Conservation (phyloP, 345 rosid species). For the Hibiscus trionum region DNA sequence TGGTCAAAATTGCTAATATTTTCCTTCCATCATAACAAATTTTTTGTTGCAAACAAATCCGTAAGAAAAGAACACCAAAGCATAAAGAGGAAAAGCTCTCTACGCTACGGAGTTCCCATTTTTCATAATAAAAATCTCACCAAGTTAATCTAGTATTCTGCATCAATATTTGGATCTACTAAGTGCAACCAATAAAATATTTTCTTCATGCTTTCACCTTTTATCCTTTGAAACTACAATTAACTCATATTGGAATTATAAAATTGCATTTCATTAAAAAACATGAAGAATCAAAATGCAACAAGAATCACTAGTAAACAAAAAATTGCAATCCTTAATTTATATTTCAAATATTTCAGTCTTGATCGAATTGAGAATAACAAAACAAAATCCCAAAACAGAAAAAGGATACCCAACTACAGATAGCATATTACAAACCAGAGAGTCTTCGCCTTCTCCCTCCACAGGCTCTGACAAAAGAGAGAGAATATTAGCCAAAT, state of each 20-base stretch:
- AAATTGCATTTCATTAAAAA: not conserved
- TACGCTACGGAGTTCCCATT: not conserved
- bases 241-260: not conserved
- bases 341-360: not conserved
- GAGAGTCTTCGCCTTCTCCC: slow-evolving; percentile 82
- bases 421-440: slow-evolving; percentile 43
- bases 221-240: not conserved
- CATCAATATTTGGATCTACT: not conserved
- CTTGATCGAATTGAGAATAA: not conserved
- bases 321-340: not conserved
- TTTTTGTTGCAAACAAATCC: not conserved
- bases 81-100: not conserved
- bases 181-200: not conserved
- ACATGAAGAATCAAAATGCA: not conserved
- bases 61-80: not conserved
- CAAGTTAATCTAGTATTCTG: not conserved
- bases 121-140: not conserved
- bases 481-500: slow-evolving; percentile 72
- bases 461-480: slow-evolving; percentile 85
- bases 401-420: not conserved
- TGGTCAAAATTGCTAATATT: not conserved
- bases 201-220: not conserved
- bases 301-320: not conserved
- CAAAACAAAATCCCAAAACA: not conserved
- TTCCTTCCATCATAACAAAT: not conserved